Base-by-base conservation (phyloP, 768 basidiomycete genomes). In the Psilocybe cubensis region DNA sequence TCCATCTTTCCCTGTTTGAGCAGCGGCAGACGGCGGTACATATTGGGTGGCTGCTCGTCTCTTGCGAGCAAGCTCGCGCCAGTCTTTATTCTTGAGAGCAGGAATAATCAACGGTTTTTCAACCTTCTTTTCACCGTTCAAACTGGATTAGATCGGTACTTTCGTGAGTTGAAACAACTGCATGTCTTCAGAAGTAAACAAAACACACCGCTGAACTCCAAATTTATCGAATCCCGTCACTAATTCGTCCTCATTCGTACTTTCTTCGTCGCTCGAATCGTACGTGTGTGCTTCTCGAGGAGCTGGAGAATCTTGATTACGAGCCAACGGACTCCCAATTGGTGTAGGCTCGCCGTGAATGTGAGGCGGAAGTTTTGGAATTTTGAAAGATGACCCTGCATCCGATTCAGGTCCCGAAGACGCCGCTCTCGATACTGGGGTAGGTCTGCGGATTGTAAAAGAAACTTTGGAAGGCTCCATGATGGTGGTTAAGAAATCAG, bases 141-240 rank as follows among this genome's bases (percentile, higher is more conserved):
- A 64, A 54, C 82, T 87, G 56, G 12, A 63, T 49, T 63, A 65
- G 54, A 59, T 53, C 62, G 56, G 56, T 66, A 58, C 88, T 88
- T 76, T 66, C 83, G 88, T 91, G 86, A 92, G 90, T 83, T 90
- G 84, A 83, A 79, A 80, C 74, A 74, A 81, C 80, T 77, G 82
- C 61, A 60, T 52, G 40, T 40, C 42, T 23, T 25, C 23, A 25
- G 63, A 45, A 61, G 28, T 40, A 48, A 64, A 66, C 58, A 51
- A 60, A 68, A 92, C 93, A 81, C 88, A 95, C 93, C 93, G 91
- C 86, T 91, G 84, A 61, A 85, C 85, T 33, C 89, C 85, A 58
- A 89, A 86, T 56, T 80, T 79, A 68, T 89, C 87, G 64, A 92
- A 90, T 4, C 83, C 85, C 2, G 86, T 83, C 52, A 91, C 84